A percentile compares a stretch with the other conserved stretches of the same genome.
Evolutionary conservation across 257 asterid species (phyloP).

Genomic region (Eucommia ulmoides): DNA sequence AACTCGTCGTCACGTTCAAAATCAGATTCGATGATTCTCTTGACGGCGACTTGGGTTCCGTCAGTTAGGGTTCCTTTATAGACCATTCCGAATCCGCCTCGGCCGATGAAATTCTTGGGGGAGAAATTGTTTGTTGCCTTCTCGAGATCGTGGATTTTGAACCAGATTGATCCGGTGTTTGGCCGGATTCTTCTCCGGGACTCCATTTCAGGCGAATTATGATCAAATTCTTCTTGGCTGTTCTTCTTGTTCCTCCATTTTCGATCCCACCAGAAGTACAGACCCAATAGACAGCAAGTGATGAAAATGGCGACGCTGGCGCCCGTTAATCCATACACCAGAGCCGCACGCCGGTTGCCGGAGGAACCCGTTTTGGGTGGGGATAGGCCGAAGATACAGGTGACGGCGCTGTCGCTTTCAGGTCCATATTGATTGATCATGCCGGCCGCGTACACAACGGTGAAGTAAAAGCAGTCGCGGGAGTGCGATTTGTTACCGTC

Average conservation of each 20-base stretch:
- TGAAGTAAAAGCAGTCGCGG: slow-evolving; percentile 50
- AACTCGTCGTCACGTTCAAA: slow-evolving; percentile 63
- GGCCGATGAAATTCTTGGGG: slow-evolving; percentile 53
- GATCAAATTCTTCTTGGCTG: slow-evolving; percentile 9
- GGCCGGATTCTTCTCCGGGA: slow-evolving; percentile 54
- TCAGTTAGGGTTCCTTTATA: slow-evolving; percentile 55
- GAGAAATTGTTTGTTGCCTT: slow-evolving; percentile 60
- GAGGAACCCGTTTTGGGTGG: slow-evolving; percentile 15
- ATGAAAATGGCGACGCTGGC: slow-evolving; percentile 35
- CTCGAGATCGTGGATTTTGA: slow-evolving; percentile 56
- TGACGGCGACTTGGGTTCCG: slow-evolving; percentile 71
- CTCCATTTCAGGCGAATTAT: slow-evolving; percentile 30
- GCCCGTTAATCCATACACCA: slow-evolving; percentile 48
- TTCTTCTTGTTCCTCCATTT: slow-evolving; percentile 20
- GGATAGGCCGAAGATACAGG: slow-evolving; percentile 58
- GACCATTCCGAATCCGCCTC: slow-evolving; percentile 87
- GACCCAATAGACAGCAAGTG: slow-evolving; percentile 31
- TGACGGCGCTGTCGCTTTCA: slow-evolving; percentile 40
- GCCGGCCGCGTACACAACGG: slow-evolving; percentile 81
- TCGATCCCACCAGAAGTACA: slow-evolving; percentile 52
- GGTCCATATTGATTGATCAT: slow-evolving; percentile 66
- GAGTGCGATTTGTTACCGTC: slow-evolving; percentile 78
- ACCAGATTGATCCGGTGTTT: slow-evolving; percentile 54
- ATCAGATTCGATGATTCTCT: slow-evolving; percentile 64
- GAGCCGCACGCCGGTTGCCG: slow-evolving; percentile 14